Evolutionary conservation across 208 protist genomes (phyloP).

Genomic region (Trypanosoma avium): DNA sequence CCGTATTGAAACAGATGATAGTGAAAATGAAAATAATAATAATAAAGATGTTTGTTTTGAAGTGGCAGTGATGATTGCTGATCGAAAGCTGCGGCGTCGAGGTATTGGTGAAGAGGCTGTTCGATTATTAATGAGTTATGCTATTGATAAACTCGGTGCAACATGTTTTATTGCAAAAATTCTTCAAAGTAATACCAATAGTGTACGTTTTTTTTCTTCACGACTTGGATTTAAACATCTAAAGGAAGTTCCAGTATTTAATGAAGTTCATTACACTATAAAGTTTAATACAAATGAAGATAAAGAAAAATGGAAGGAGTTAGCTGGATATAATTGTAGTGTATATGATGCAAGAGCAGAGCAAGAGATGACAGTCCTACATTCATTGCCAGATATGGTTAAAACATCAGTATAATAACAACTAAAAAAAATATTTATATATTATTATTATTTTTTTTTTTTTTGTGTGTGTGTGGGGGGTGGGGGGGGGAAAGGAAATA

Average conservation of each 20-base stretch:
- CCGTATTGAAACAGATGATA: constrained; percentile 39
- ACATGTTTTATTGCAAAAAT: constrained; percentile 90
- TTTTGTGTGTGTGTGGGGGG: too few relatives aligned
- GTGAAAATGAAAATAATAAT: not conserved
- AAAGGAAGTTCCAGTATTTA: constrained; percentile 84
- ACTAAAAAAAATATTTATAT: not conserved
- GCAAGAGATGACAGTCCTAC: not conserved
- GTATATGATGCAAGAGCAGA: constrained; percentile 19
- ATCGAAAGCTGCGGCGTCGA: constrained; percentile 51
- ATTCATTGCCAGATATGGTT: constrained; percentile 2
- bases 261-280: constrained; percentile 67
- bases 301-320: constrained; percentile 27
- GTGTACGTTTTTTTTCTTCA: constrained; percentile 68
- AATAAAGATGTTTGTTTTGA: constrained; percentile 44
- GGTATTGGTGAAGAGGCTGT: constrained; percentile 79
- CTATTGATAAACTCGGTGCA: constrained; percentile 53
- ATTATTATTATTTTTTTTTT: not conserved
- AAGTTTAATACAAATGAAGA: constrained; percentile 24
- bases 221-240: constrained; percentile 64
- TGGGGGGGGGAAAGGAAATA: too few relatives aligned
- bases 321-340: constrained; percentile 28
- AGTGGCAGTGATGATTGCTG: constrained; percentile 91
- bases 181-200: constrained; percentile 66
- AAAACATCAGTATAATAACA: not conserved
- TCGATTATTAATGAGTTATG: constrained; percentile 87